Evolutionary conservation across 2,329 filamentous ascomycete genomes (phyloP).

Genomic region (Microdochium nivale): DNA sequence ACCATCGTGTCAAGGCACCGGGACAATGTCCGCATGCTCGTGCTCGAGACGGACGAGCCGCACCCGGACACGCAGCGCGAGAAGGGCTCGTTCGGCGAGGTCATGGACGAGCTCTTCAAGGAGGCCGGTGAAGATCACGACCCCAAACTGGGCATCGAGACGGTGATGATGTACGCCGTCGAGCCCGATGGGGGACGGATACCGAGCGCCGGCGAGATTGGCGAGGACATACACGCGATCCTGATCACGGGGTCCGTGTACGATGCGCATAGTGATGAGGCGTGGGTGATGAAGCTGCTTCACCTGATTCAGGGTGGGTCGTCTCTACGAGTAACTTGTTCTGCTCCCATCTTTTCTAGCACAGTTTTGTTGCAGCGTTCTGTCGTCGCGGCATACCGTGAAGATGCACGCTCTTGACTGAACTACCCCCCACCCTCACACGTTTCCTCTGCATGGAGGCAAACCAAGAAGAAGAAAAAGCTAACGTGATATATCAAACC

Average conservation of each 20-base stretch:
- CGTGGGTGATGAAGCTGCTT: slow-evolving; percentile 67
- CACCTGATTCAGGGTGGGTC: slow-evolving; percentile 37
- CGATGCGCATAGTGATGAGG: slow-evolving; percentile 61
- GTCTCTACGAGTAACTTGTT: too few species aligned
- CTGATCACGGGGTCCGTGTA: slow-evolving; percentile 62
- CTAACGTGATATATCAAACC: slow-evolving; percentile 11
- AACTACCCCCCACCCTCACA: too few species aligned
- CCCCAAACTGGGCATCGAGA: slow-evolving; percentile 45
- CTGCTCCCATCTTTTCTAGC: neutral
- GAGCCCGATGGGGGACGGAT: slow-evolving; percentile 36
- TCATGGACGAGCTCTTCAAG: slow-evolving; percentile 41
- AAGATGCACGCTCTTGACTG: too few species aligned
- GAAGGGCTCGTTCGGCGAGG: slow-evolving; percentile 44
- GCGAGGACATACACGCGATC: slow-evolving; percentile 60
- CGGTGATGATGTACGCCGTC: slow-evolving; percentile 45
- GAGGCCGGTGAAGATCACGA: slow-evolving; percentile 41
- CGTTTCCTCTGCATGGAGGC: slow-evolving; percentile 47
- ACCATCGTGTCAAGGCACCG: neutral
- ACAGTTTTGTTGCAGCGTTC: too few species aligned
- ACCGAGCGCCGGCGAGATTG: slow-evolving; percentile 36
- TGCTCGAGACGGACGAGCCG: slow-evolving; percentile 50
- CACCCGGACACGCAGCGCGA: slow-evolving; percentile 39
- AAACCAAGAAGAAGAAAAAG: slow-evolving; percentile 31
- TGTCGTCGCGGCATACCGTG: slow-evolving; percentile 43
- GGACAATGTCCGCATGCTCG: slow-evolving; percentile 27